Percentiles rank a stretch among this genome's conserved stretches.
phyloP scores from a whole-genome alignment of 129 eudicot species.

The Scalesia atractyloides region DNA sequence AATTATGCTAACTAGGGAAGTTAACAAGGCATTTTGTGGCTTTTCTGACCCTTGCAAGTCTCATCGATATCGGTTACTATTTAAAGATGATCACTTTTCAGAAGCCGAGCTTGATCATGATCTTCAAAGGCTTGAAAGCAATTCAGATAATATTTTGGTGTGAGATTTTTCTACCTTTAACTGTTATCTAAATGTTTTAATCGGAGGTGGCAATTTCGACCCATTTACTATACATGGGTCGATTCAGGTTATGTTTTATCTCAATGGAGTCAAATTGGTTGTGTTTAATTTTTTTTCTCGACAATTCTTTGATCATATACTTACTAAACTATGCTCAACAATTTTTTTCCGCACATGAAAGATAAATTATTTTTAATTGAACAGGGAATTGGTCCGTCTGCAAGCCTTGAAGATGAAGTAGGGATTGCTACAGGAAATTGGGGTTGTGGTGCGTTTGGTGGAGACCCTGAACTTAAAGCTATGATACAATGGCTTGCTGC shows the following conservation, averaged over 20 bases:
- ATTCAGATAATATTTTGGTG: conserved; percentile 35
- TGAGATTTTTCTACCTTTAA: conserved; percentile 19
- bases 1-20: conserved; percentile 51
- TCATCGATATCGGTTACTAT: conserved; percentile 39
- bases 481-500: conserved; percentile 97
- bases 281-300: no score
- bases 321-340: neutral
- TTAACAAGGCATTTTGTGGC: conserved; percentile 92
- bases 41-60: conserved; percentile 54
- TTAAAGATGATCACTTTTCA: conserved; percentile 25
- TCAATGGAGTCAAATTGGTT: neutral
- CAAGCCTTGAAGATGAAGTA: conserved; percentile 39
- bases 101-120: conserved; percentile 34
- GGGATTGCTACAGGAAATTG: conserved; percentile 95
- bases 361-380: conserved; percentile 5
- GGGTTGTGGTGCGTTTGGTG: conserved; percentile 99
- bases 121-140: conserved; percentile 21
- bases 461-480: conserved; percentile 92
- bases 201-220: neutral
- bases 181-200: neutral
- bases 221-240: neutral
- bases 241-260: neutral
- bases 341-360: neutral
- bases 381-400: conserved; percentile 16
- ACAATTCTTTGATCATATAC: neutral